A percentile compares a stretch with the other conserved stretches of the same genome.
phyloP scores from a whole-genome alignment of 1,284 basidiomycete species.

The Pascua sp. region DNA sequence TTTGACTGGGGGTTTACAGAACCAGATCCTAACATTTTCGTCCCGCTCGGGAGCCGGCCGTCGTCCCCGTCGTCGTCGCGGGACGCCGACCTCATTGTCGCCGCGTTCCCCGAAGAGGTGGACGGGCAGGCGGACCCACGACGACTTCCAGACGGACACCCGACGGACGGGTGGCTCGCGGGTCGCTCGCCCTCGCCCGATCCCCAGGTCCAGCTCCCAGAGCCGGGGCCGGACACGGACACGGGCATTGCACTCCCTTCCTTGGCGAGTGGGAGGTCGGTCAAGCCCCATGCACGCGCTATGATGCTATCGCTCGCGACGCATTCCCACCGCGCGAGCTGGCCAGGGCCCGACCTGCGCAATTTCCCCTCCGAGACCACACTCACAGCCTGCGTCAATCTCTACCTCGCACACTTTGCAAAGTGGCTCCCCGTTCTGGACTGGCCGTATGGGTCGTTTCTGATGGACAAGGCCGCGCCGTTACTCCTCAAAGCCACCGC shows the following conservation, averaged over 20 bases:
- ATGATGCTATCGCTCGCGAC: constrained; percentile 20
- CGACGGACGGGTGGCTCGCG: constrained; percentile 5
- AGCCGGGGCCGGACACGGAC: not conserved
- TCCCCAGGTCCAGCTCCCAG: constrained; percentile 7
- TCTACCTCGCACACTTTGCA: constrained; percentile 24
- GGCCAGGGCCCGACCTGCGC: constrained; percentile 17
- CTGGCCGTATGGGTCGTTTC: constrained; percentile 8
- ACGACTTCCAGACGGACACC: constrained; percentile 20
- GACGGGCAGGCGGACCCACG: constrained; percentile 8
- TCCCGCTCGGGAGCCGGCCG: constrained; percentile 3
- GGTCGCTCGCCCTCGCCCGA: constrained; percentile 8
- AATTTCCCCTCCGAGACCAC: constrained; percentile 23
- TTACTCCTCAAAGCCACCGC: constrained; percentile 22
- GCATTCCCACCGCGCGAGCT: constrained; percentile 19
- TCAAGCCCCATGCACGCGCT: constrained; percentile 1
- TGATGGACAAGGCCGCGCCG: constrained; percentile 13
- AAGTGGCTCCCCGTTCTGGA: constrained; percentile 22
- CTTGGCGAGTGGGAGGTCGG: not conserved
- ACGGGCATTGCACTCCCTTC: no score
- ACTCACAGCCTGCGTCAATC: constrained; percentile 19
- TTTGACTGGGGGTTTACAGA: constrained; percentile 19
- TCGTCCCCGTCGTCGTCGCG: not conserved
- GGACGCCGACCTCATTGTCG: constrained; percentile 5
- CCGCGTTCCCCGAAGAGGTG: constrained; percentile 12
- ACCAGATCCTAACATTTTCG: constrained; percentile 15